Evolutionary conservation across 495 filamentous ascomycete genomes (phyloP), one percentile per base, ranked within the genome.

Genomic region (Hyaloscypha bicolor): DNA sequence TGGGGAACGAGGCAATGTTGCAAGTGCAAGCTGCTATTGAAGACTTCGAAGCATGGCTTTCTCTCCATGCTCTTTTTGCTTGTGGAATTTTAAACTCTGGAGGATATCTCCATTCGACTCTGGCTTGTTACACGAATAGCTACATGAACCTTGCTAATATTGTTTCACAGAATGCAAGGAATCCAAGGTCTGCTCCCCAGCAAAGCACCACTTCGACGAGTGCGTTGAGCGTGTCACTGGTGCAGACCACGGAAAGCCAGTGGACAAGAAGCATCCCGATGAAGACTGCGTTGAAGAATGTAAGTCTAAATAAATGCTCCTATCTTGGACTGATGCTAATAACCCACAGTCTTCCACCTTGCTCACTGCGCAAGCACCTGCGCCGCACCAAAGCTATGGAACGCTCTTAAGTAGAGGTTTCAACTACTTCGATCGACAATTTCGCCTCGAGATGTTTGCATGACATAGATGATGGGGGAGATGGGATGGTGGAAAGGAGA

Each of bases 261-360:
- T 85, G 72, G 88, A 85, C 70, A 82, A 84, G 76, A 83, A 85
- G 79, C 56, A 68, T 52, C 71, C 71, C 16, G 85, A 90, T 74
- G 95, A 99, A 85, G 94, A 99, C 83, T 99, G 95, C 74, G 92
- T 99, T 69, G 95, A 99, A 85, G 95, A 99, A 86, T 99, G 95
- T 97, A 89, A 83, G 94, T 87, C 9, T 52, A 29, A 29, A 52
- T 52, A 35, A 31, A 62, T n/a, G 12, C 35, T n/a, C 21, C 52
- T 37, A 16, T 48, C 55, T 42, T 30, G 39, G 71, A 56, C n/a
- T 63, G 58, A 39, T 55, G 35, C 66, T 72, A 55, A 74, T 33
- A 4, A 31, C 11, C 22, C 16, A 19, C 65, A 99, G 95, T 97
- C 87, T 99, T 99, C 89, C 95, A 99, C 81, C 90, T 98, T 73